Conservation (phyloP, 768 basidiomycete genomes). For the Panellus pusillus region DNA sequence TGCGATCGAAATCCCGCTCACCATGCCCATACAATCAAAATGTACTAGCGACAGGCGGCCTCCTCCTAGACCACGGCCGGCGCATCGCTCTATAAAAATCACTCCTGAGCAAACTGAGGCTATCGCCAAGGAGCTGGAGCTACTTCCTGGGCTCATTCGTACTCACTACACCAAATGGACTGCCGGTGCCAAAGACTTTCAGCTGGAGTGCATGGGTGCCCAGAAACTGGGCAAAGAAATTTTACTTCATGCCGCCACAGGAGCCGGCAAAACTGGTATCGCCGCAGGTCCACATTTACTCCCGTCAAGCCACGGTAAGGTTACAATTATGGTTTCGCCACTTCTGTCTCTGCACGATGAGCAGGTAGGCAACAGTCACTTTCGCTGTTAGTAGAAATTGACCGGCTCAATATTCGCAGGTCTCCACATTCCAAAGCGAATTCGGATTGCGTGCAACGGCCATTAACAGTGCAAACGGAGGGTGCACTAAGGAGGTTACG, state of each 20-base stretch:
- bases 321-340: conserved; percentile 40
- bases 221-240: conserved; percentile 11
- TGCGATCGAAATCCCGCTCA: too few species aligned
- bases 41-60: too few species aligned
- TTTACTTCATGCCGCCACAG: conserved; percentile 27
- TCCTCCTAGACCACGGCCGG: neutral
- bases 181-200: conserved; percentile 5
- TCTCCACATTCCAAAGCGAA: conserved; percentile 30
- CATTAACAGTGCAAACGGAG: conserved; percentile 32
- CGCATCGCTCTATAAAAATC: neutral
- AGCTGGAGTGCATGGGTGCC: conserved; percentile 10
- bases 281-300: conserved; percentile 39
- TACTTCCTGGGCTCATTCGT: conserved; percentile 3
- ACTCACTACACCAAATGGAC: conserved; percentile 10
- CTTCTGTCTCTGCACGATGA: conserved; percentile 40
- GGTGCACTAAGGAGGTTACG: conserved; percentile 27
- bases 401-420: conserved; percentile 20
- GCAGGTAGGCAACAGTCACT: too few species aligned
- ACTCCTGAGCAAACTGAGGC: neutral
- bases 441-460: conserved; percentile 32
- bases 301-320: conserved; percentile 25
- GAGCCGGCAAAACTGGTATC: conserved; percentile 38
- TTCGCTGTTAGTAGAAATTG: neutral
- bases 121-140: conserved; percentile 6
- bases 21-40: too few species aligned